Conservation (phyloP, 2,329 filamentous ascomycete genomes). For the Zymoseptoria tritici region DNA sequence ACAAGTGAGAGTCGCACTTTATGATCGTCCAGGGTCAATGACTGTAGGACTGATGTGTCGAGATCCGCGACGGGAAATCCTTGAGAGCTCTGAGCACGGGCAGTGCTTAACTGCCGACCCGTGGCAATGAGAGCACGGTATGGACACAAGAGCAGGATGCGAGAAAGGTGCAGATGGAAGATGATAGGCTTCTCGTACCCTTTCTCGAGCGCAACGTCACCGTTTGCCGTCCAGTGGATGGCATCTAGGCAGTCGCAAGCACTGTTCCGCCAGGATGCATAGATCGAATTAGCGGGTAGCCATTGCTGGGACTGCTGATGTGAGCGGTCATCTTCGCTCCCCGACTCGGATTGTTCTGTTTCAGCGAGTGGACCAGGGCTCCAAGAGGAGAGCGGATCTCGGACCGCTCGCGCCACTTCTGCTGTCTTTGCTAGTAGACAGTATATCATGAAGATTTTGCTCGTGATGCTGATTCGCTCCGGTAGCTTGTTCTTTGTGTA, state of each 20-base stretch:
- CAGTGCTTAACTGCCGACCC: slow-evolving; percentile 1
- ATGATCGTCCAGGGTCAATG: slow-evolving; percentile 12
- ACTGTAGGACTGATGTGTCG: slow-evolving; percentile 6
- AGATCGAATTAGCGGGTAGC: slow-evolving; percentile 5
- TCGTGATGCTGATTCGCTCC: not conserved
- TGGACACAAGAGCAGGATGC: slow-evolving; percentile 9
- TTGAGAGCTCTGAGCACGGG: not conserved
- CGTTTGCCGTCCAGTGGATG: slow-evolving; percentile 11
- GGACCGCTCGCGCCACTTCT: not conserved
- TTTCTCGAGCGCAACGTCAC: slow-evolving; percentile 5
- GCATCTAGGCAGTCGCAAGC: slow-evolving; percentile 10
- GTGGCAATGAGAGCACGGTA: slow-evolving; percentile 7
- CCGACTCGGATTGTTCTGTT: not conserved
- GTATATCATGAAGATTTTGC: slow-evolving; percentile 2
- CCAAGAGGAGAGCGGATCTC: slow-evolving; percentile 2
- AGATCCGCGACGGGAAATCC: slow-evolving; percentile 5
- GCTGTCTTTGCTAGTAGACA: slow-evolving; percentile 1
- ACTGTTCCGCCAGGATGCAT: slow-evolving; percentile 11
- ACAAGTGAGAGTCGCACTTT: slow-evolving; percentile 10
- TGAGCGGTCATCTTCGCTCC: not conserved
- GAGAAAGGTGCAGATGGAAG: slow-evolving; percentile 9
- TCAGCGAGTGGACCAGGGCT: slow-evolving; percentile 1
- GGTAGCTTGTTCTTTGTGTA: not conserved
- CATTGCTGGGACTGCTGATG: slow-evolving; percentile 1
- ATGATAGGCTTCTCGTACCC: slow-evolving; percentile 8